phyloP scores from a whole-genome alignment of 768 basidiomycete species.

The Baorangia bicolor region DNA sequence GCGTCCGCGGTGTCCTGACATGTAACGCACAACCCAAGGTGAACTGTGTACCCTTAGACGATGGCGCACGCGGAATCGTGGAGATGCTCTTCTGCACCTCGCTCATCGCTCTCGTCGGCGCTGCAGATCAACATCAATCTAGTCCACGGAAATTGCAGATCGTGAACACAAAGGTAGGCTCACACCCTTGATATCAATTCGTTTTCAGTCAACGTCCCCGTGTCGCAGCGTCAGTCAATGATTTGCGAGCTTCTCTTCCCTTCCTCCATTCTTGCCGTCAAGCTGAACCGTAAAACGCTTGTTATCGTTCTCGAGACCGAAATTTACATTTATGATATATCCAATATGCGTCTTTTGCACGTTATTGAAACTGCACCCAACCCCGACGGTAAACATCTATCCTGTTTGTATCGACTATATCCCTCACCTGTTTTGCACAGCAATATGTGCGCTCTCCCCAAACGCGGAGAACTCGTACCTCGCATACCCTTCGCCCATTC shows the following conservation, averaged over 20 bases:
- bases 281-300: constrained; percentile 94
- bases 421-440: constrained; percentile 40
- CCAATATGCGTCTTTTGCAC: constrained; percentile 95
- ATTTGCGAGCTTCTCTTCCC: constrained; percentile 99
- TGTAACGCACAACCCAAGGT: not conserved
- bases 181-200: not conserved
- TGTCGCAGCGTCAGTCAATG: constrained; percentile 84
- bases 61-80: constrained; percentile 93
- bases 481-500: constrained; percentile 93
- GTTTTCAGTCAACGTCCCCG: not conserved
- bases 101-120: constrained; percentile 93
- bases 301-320: constrained; percentile 96
- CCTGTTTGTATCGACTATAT: not conserved
- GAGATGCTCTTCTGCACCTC: constrained; percentile 99
- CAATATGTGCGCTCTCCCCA: constrained; percentile 92
- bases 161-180: constrained; percentile 91
- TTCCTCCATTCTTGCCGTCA: constrained; percentile 94
- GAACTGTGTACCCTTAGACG: constrained; percentile 49
- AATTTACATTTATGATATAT: constrained; percentile 99
- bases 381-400: constrained; percentile 69
- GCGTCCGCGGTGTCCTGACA: constrained; percentile 35
- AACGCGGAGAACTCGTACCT: constrained; percentile 92
- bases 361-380: constrained; percentile 97
- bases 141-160: constrained; percentile 95
- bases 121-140: constrained; percentile 86